phyloP scores from a whole-genome alignment of 257 asterid genomes.

The Ehretia macrophylla region DNA sequence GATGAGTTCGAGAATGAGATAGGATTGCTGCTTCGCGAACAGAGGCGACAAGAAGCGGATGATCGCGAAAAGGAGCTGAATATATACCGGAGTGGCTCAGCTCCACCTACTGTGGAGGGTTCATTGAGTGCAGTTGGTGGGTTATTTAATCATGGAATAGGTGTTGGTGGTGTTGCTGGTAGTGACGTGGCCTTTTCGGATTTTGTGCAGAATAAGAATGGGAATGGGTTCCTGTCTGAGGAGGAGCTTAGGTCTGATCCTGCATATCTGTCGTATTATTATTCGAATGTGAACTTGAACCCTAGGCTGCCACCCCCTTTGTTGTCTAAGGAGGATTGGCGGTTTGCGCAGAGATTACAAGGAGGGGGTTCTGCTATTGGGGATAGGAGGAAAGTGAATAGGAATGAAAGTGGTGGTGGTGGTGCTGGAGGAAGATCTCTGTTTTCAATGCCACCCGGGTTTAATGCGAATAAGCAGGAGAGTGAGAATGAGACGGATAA shows the following conservation, averaged over 20 bases:
- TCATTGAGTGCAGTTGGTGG: slow-evolving; percentile 92
- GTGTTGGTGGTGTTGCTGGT: slow-evolving; percentile 20
- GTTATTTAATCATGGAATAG: slow-evolving; percentile 51
- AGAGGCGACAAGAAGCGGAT: slow-evolving; percentile 65
- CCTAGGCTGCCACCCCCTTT: slow-evolving; percentile 99
- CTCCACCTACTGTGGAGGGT: slow-evolving; percentile 98
- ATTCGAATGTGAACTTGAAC: slow-evolving; percentile 83
- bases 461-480: slow-evolving; percentile 58
- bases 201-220: slow-evolving; percentile 43
- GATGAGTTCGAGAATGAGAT: slow-evolving; percentile 86
- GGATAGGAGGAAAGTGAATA: slow-evolving; percentile 81
- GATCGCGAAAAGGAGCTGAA: slow-evolving; percentile 89
- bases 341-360: slow-evolving; percentile 77
- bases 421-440: slow-evolving; percentile 65
- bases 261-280: slow-evolving; percentile 70
- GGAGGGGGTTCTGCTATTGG: slow-evolving; percentile 89
- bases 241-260: slow-evolving; percentile 99
- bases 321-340: slow-evolving; percentile 91
- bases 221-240: slow-evolving; percentile 67
- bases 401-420: slow-evolving; percentile 44
- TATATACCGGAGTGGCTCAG: slow-evolving; percentile 95
- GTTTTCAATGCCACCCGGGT: slow-evolving; percentile 63
- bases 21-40: slow-evolving; percentile 69
- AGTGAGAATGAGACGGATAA: slow-evolving; percentile 43
- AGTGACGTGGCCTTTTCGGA: slow-evolving; percentile 41